Evolutionary conservation across 2,329 filamentous ascomycete species (phyloP).

Genomic region (Xylaria sp.): DNA sequence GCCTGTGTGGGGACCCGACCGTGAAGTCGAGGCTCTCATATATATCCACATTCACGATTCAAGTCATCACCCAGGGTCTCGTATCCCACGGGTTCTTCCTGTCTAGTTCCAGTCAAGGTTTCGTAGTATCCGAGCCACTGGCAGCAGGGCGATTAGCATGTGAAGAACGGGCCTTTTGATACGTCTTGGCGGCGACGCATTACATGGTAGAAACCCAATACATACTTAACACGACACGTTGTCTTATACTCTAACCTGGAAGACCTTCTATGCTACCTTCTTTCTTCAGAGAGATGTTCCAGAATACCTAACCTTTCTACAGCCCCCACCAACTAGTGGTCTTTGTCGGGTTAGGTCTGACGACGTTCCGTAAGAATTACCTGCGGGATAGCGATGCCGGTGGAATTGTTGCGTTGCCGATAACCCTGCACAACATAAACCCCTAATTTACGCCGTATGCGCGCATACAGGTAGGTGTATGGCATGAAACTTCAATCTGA

Average conservation of each 20-base stretch:
- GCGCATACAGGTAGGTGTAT: background rate
- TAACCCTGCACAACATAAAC: background rate
- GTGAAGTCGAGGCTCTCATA: constrained; percentile 28
- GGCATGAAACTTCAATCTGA: background rate
- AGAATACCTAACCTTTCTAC: constrained; percentile 12
- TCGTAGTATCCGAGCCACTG: background rate
- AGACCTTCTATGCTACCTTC: background rate
- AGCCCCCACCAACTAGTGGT: background rate
- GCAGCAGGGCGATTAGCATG: constrained; percentile 7
- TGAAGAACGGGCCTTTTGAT: constrained; percentile 6
- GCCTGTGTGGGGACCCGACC: constrained; percentile 15
- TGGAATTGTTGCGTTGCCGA: background rate
- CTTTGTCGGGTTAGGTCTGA: background rate
- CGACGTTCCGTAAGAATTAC: background rate
- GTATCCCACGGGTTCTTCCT: background rate
- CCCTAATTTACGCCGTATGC: background rate
- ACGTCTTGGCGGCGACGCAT: background rate
- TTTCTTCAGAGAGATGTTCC: background rate
- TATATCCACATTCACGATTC: constrained; percentile 31
- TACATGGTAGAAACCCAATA: background rate
- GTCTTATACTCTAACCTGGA: background rate
- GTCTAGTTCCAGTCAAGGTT: background rate
- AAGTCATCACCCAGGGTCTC: constrained; percentile 31
- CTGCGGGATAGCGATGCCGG: background rate
- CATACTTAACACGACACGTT: background rate